These are phyloP conservation scores for Annona squamosa DNA, from an alignment of 164 flowering plant species.

Conservation along the genomic window DNA sequence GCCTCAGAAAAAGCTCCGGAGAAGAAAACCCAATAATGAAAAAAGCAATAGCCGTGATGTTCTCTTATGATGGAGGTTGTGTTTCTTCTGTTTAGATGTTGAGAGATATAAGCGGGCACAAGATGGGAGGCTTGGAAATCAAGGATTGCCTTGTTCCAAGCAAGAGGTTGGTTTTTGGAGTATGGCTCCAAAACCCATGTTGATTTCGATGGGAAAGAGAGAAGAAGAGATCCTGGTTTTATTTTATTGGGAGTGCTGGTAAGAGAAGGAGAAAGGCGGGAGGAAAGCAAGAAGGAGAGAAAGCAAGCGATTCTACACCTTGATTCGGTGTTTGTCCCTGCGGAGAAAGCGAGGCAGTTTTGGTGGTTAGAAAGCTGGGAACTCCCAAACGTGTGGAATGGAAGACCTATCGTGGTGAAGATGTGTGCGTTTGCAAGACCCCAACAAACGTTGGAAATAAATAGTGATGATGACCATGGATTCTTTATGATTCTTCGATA, in stretches of 20 bases:
- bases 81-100: too few species aligned
- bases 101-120: not conserved
- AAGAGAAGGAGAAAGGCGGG: not conserved
- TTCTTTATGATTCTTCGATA: too few species aligned
- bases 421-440: too few species aligned
- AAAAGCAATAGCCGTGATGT: not conserved
- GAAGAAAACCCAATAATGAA: not conserved
- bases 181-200: not conserved
- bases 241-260: not conserved
- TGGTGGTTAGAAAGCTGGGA: not conserved
- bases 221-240: not conserved
- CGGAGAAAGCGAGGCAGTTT: not conserved
- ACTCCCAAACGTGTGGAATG: not conserved
- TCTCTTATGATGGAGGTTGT: not conserved
- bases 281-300: not conserved
- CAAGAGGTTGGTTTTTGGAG: not conserved
- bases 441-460: too few species aligned
- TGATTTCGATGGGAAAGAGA: not conserved
- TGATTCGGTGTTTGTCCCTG: not conserved
- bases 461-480: too few species aligned
- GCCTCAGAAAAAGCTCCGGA: not conserved
- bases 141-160: not conserved
- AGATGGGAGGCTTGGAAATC: not conserved
- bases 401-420: not conserved
- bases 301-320: not conserved